Conservation (phyloP, 2,329 filamentous ascomycete species). For the Cladosporium halotolerans region DNA sequence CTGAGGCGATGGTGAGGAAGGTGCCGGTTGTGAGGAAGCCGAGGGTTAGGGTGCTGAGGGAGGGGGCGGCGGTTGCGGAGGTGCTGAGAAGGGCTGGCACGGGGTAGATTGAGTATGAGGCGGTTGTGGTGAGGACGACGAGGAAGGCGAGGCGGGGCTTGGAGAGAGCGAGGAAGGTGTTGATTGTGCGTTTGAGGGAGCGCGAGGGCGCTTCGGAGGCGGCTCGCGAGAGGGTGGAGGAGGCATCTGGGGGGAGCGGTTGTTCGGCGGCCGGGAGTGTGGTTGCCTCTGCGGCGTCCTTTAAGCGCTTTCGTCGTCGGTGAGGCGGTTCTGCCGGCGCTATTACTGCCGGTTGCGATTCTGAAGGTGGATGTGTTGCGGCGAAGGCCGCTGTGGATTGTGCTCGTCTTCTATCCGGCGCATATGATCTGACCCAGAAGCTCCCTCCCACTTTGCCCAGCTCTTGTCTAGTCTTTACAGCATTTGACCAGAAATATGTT, state of each 20-base stretch:
- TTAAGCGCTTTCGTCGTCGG: constrained; percentile 30
- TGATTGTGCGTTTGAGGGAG: constrained; percentile 60
- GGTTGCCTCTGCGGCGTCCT: constrained; percentile 20
- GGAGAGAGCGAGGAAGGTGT: constrained; percentile 82
- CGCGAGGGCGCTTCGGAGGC: constrained; percentile 51
- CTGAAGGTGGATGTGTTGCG: constrained; percentile 5
- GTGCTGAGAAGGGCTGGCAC: constrained; percentile 78
- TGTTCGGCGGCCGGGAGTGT: constrained; percentile 14
- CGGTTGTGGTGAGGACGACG: constrained; percentile 83
- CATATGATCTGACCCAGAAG: constrained; percentile 5
- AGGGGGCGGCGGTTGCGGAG: constrained; percentile 61
- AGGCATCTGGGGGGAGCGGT: constrained; percentile 53
- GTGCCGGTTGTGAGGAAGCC: constrained; percentile 84
- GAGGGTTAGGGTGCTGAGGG: constrained; percentile 82
- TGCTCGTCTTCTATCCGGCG: constrained; percentile 4
- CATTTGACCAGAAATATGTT: constrained; percentile 11
- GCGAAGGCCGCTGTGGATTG: constrained; percentile 9
- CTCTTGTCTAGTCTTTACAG: constrained; percentile 3
- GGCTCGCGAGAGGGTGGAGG: constrained; percentile 52
- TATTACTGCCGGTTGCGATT: not conserved
- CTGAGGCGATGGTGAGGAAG: constrained; percentile 78
- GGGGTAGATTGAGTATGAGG: constrained; percentile 87
- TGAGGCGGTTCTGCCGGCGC: constrained; percentile 25
- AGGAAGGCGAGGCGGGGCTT: constrained; percentile 91
- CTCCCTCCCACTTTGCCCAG: constrained; percentile 4